A percentile compares a stretch with the other conserved stretches of the same genome.
Evolutionary conservation across 169 alveolate species (phyloP).

Genomic region (Fabrea salina): DNA sequence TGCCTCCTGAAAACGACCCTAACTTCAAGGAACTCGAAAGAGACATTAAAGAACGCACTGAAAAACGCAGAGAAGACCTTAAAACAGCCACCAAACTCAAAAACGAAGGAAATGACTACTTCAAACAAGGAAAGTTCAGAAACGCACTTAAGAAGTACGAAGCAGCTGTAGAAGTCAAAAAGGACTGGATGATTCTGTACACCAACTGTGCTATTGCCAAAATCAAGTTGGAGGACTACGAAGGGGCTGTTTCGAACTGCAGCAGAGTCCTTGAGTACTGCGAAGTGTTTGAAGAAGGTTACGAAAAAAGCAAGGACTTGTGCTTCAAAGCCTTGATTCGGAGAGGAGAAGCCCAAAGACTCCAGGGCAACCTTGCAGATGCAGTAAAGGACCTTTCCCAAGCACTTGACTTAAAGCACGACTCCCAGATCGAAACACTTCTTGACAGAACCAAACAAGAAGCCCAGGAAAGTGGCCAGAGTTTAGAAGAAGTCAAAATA

Average conservation of each 20-base stretch:
- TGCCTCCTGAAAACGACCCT: slow-evolving; percentile 86
- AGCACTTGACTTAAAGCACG: slow-evolving; percentile 45
- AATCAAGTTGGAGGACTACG: slow-evolving; percentile 67
- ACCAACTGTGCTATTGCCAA: slow-evolving; percentile 85
- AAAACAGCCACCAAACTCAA: slow-evolving; percentile 74
- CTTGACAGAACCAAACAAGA: slow-evolving; percentile 4
- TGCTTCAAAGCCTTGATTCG: slow-evolving; percentile 83
- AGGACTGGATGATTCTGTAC: slow-evolving; percentile 77
- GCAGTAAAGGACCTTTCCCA: slow-evolving; percentile 77
- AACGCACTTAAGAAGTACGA: slow-evolving; percentile 81
- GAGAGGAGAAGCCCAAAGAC: slow-evolving; percentile 78
- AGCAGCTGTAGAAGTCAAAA: slow-evolving; percentile 75
- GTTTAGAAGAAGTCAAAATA: not conserved
- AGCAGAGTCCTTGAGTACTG: slow-evolving; percentile 77
- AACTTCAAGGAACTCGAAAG: slow-evolving; percentile 84
- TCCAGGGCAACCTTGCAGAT: slow-evolving; percentile 57
- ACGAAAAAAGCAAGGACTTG: slow-evolving; percentile 62
- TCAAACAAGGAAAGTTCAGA: slow-evolving; percentile 74
- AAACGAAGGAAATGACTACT: slow-evolving; percentile 75
- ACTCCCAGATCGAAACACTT: not conserved
- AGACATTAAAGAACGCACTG: slow-evolving; percentile 77
- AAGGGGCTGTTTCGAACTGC: slow-evolving; percentile 81
- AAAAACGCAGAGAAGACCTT: slow-evolving; percentile 61
- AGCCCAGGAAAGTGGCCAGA: not conserved
- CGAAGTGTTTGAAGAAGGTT: slow-evolving; percentile 86